phyloP scores from a whole-genome alignment of 2,329 filamentous ascomycete species.

The Alternaria postmessia region DNA sequence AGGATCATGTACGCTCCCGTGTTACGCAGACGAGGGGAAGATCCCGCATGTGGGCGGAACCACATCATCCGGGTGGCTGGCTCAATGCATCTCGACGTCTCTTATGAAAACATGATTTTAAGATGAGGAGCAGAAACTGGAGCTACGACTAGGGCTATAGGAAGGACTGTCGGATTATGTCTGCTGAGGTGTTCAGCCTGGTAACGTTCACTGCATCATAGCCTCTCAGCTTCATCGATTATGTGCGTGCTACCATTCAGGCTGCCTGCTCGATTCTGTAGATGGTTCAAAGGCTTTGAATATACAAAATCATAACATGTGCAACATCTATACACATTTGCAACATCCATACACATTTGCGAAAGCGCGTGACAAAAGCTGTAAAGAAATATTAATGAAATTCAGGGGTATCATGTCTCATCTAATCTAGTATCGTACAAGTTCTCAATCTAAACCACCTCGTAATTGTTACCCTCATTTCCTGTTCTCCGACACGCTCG shows the following conservation, averaged over 20 bases:
- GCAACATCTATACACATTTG: too few relatives aligned
- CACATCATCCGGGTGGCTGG: too few relatives aligned
- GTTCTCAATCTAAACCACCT: background rate
- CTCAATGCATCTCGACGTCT: fast-evolving
- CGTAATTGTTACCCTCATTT: background rate
- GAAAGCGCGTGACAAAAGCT: fast-evolving
- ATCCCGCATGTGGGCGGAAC: too few relatives aligned
- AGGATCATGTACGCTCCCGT: background rate
- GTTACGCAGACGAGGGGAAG: background rate
- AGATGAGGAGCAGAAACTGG: fast-evolving
- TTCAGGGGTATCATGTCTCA: conserved; percentile 1
- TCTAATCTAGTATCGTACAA: background rate
- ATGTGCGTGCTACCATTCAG: too few relatives aligned
- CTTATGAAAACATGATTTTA: fast-evolving
- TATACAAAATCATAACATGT: too few relatives aligned
- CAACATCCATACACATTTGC: too few relatives aligned
- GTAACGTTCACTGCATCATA: too few relatives aligned
- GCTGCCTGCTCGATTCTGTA: fast-evolving
- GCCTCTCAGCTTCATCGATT: fast-evolving
- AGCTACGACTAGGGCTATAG: too few relatives aligned
- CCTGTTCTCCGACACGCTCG: conserved; percentile 6
- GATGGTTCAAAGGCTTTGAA: fast-evolving
- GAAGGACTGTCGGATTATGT: fast-evolving
- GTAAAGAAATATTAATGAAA: background rate
- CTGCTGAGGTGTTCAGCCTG: too few relatives aligned